Conservation (phyloP, 2,329 filamentous ascomycete species). For the Phialophora verrucosa region DNA sequence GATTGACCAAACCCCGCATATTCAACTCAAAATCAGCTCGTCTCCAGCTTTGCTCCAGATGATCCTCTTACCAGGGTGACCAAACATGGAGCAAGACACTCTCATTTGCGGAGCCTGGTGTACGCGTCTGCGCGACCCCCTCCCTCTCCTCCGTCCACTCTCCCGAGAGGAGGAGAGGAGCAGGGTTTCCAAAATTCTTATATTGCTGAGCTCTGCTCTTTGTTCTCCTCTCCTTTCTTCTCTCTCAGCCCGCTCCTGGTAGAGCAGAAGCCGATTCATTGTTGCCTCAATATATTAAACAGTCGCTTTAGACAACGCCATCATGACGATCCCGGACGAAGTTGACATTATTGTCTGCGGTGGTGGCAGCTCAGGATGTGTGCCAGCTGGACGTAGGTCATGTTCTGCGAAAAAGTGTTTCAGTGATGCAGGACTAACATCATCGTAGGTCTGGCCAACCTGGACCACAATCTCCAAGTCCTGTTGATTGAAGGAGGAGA, state of each 20-base stretch:
- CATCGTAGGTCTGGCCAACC: conserved; percentile 63
- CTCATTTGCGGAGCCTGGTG: conserved; percentile 16
- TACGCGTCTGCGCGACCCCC: conserved; percentile 27
- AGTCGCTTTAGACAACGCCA: conserved; percentile 23
- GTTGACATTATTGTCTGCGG: conserved; percentile 82
- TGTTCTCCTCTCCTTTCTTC: conserved; percentile 19
- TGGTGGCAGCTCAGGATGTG: conserved; percentile 66
- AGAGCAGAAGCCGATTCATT: conserved; percentile 32
- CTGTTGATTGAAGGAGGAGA: conserved; percentile 74
- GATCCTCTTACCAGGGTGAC: conserved; percentile 26
- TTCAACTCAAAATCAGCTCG: conserved; percentile 16
- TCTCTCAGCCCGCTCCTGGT: conserved; percentile 38
- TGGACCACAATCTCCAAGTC: conserved; percentile 75
- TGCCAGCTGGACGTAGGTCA: conserved; percentile 47
- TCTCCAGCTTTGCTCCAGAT: conserved; percentile 14
- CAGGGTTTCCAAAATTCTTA: conserved; percentile 21
- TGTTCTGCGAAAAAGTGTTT: conserved; percentile 12
- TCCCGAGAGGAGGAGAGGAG: conserved; percentile 31
- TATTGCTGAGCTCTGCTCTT: conserved; percentile 24
- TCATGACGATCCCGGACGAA: conserved; percentile 73
- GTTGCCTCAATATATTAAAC: not conserved
- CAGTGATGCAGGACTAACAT: conserved; percentile 48
- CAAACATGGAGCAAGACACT: conserved; percentile 19
- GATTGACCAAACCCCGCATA: conserved; percentile 33
- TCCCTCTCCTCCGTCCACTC: conserved; percentile 25